Conservation (phyloP, 2,329 filamentous ascomycete species). For the Pseudogymnoascus sp. region DNA sequence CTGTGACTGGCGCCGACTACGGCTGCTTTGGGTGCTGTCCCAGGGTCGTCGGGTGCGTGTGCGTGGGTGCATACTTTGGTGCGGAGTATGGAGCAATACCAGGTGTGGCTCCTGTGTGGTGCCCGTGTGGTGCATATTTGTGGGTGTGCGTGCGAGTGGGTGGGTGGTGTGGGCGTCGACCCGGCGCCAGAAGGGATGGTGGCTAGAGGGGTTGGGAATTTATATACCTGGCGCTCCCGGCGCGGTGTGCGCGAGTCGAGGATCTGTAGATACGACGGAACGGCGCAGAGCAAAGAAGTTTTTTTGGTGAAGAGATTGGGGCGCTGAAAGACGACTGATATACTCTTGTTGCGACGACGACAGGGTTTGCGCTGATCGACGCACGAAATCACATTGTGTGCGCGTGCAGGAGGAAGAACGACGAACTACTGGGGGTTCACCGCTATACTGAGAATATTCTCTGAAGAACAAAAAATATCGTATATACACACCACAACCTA, state of each 20-base stretch:
- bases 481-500: not conserved
- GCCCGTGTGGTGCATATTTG: not conserved
- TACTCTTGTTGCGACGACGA: not conserved
- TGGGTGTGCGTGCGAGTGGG: not conserved
- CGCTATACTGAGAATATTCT: constrained; percentile 5
- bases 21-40: not conserved
- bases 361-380: not conserved
- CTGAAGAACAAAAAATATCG: not conserved
- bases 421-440: not conserved
- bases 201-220: not conserved
- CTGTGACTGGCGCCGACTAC: not conserved
- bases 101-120: not conserved
- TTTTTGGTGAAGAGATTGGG: not conserved
- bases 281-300: not conserved
- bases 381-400: not conserved
- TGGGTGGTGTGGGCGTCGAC: not conserved
- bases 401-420: not conserved
- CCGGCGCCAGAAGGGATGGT: not conserved
- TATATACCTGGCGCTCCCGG: constrained; percentile 4
- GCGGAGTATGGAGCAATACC: not conserved
- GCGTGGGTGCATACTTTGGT: not conserved
- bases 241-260: not conserved
- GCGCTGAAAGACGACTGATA: not conserved
- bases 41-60: not conserved
- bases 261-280: not conserved